A percentile compares a stretch with the other conserved stretches of the same genome.
Evolutionary conservation across 75 land plant genomes (phyloP).

Genomic region (Cryptomeria japonica): DNA sequence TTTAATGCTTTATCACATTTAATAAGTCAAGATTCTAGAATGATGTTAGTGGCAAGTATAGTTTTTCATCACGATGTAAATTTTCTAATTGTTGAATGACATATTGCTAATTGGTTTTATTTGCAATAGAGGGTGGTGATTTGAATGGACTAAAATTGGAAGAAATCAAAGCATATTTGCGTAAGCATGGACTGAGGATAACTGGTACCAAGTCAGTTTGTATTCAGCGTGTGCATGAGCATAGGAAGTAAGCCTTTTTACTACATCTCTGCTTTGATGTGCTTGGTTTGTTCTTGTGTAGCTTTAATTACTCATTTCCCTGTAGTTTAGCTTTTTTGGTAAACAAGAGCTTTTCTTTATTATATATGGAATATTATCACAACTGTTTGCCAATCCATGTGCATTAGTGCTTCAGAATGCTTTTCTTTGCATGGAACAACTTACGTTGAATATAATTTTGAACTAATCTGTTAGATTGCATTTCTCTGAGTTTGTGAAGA

Average conservation of each 20-base stretch:
- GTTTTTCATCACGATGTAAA: neutral
- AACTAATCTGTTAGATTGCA: neutral
- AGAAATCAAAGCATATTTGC: slow-evolving; percentile 34
- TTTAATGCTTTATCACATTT: neutral
- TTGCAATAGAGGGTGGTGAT: slow-evolving; percentile 29
- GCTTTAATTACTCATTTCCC: neutral
- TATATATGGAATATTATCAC: neutral
- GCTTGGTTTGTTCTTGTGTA: neutral
- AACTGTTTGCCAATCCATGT: neutral
- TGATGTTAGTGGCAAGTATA: neutral
- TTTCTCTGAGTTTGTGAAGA: neutral
- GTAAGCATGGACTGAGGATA: slow-evolving; percentile 31
- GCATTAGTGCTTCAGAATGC: neutral
- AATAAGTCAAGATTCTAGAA: neutral
- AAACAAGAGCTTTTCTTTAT: neutral
- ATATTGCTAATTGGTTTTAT: neutral
- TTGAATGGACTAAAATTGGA: slow-evolving; percentile 30
- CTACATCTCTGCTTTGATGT: neutral
- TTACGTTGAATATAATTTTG: neutral
- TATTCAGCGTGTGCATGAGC: slow-evolving; percentile 29
- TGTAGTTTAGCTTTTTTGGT: neutral
- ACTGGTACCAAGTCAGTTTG: slow-evolving; percentile 29
- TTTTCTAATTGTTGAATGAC: neutral
- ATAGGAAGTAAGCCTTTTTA: slow-evolving; percentile 23
- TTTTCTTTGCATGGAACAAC: neutral